Evolutionary conservation across 179 eudicot species (phyloP), one percentile per base, ranked within the genome.

Genomic region (Heliamphora pulchella): DNA sequence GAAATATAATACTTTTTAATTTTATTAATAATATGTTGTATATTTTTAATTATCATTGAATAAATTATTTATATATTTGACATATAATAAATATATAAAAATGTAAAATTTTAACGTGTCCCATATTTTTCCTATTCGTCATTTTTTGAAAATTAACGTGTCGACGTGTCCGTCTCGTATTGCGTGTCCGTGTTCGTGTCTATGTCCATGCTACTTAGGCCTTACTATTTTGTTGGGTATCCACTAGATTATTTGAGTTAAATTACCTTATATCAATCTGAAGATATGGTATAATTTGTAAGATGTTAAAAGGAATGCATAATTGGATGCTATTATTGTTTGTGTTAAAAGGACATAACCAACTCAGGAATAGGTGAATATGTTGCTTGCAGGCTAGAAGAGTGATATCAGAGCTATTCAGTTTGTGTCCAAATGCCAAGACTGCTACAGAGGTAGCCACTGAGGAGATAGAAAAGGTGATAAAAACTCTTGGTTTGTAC

Each of bases 351-450:
- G 41, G 39, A 13, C 31, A 43, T 80, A 20, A 67, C 74, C 43
- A 53, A 3, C 17, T 31, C 51, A 58, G 14, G 43, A 17, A 43
- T 18, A 41, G 22, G 51, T 78, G 77, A 39, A 62, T 72, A 48
- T 39, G 22, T 79, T 62, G 50, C 41, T 67, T 88, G 81, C 79
- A 94, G 98, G 94, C 83, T 65, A 61, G 80, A 79, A 71, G 78
- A 71, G 91, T 94, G 53, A 18, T 94, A 71, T 61, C 85, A 17
- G 78, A 83, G 31, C 81, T 95, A 47, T 91, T 95, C 84, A 69
- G 79, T 43, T 86, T 89, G 61, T 95, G 93, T 82, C 95, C 97
- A 44, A 80, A 90, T 88, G 95, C 97, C 62, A 84, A 90, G 86
- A 81, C 83, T 78, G 92, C 97, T 62, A 82, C 83, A 61, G 80